Base-by-base conservation (phyloP, 331 rosid species). In the Cydonia oblonga region DNA sequence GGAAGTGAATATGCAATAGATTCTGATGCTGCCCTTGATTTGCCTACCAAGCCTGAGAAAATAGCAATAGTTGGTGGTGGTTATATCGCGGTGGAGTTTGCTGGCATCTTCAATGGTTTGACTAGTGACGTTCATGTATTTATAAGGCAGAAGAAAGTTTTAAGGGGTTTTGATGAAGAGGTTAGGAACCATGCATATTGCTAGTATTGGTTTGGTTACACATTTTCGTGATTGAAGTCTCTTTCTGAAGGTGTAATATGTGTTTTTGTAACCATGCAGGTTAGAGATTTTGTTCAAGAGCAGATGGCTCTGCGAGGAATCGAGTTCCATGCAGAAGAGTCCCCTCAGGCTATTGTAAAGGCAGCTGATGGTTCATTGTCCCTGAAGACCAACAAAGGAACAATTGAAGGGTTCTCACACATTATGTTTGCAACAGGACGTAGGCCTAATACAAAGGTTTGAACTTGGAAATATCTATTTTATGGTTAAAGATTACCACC, bases 41-140 rank as follows among this genome's bases (percentile, higher is more conserved):
- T 95, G 84, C 92, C 96, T 54, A 81, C 96, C 28, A 88, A 86
- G 78, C 99, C 99, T 57, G 76, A 74, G 85, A 95, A 91, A 76
- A 86, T 95, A 84, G 99, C 97, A 52, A 95, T 95, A 66, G 88
- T 95, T 79, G 99, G 99, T 71, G 99, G 99, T 77, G 99, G 99
- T 6, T 95, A 91, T 84, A 95, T 95, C 76, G 97, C 97, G 23
- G 32, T 95, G 80, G 99, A 95, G 83, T 95, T 95, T 87, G 99
- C 99, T 64, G 97, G 97, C 71, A 95, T 95, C 68, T 95, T 95
- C 81, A 87, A 81, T 77, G 97, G 96, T 79, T 82, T 95, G 86
- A 58, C 22, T 56, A 87, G 90, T 24, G 88, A 84, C 0, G 99
- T 91, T 64, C 99, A 95, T 78, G 96, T 91, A 49, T 87, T 95